Percentiles rank a stretch among this genome's conserved stretches.
phyloP scores from a whole-genome alignment of 257 asterid genomes.

The Rehmannia glutinosa region DNA sequence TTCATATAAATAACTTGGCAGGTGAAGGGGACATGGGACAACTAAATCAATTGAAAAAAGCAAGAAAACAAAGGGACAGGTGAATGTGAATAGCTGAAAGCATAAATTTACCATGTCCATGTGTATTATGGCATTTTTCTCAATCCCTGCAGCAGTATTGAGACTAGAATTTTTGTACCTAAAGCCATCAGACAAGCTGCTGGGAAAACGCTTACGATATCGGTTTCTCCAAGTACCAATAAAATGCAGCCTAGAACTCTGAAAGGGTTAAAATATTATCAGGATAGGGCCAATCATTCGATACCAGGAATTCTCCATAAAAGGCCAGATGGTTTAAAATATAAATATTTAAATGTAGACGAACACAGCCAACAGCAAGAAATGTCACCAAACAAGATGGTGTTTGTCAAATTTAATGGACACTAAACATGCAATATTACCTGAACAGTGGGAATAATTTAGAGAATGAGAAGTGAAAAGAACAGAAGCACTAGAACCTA shows the following conservation, averaged over 20 bases:
- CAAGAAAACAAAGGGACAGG: not conserved
- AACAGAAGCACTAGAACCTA: too few relatives aligned
- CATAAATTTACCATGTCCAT: constrained; percentile 68
- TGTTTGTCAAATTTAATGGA: too few relatives aligned
- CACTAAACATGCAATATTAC: too few relatives aligned
- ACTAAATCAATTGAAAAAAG: constrained; percentile 5
- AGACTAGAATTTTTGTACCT: constrained; percentile 29
- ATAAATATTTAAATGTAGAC: not conserved
- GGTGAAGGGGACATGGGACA: not conserved
- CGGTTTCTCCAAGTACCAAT: constrained; percentile 98
- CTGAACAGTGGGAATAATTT: too few relatives aligned
- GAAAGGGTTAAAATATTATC: constrained; percentile 27
- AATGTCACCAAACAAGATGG: too few relatives aligned
- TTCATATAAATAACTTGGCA: constrained; percentile 3
- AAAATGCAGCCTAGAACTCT: constrained; percentile 96
- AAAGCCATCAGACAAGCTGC: constrained; percentile 35
- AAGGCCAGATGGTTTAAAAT: not conserved
- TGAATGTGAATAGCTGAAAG: constrained; percentile 5
- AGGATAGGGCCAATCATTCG: not conserved
- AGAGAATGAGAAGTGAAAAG: too few relatives aligned
- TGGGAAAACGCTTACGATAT: constrained; percentile 74
- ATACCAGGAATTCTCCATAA: not conserved
- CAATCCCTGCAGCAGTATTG: constrained; percentile 30
- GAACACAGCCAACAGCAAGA: too few relatives aligned
- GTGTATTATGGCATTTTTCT: constrained; percentile 58